Evolutionary conservation across 2,329 filamentous ascomycete species (phyloP), one percentile per base, ranked within the genome.

Genomic region (Xylaria sp.): DNA sequence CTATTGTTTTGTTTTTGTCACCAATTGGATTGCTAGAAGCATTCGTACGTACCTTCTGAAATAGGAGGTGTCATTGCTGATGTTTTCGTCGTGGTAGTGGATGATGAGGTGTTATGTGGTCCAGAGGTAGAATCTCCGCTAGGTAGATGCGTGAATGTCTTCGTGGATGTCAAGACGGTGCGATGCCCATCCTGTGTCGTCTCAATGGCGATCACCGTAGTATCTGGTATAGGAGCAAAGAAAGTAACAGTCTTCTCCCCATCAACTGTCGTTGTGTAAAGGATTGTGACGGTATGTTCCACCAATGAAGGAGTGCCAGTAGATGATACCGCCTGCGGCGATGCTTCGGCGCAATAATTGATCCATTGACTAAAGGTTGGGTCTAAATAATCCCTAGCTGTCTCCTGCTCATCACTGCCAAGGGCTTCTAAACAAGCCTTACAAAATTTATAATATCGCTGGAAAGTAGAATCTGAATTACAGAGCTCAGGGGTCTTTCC

Each of bases 401-500:
- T 1, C 1, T 48, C 28, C 6, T 33, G 31, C 31, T 6, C 31
- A 33, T 6, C 31, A 33, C 31, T 33, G 5, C 6, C 6, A 6
- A 1, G 9, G 31, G 31, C 31, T 7, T 33, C 2, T 33, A 33
- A 7, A 33, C 31, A 33, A 33, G 6, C 1, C 6, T 7, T 2
- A 9, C 31, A 33, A 33, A 6, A 7, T 1, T 33, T 6, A 33
- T 33, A 33, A 33, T 33, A 33, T 33, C 6, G 6, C 4, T 6
- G 6, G 31, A 33, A 33, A 6, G 5, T 1, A 9, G 31, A 33
- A 33, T 33, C 31, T 33, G 31, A 6, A 40, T 15, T 23, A 31
- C 66, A 68, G 13, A 68, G 23, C 38, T 4, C 57, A 13, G 62
- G 26, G 17, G 0, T 53, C 17, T 53, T 38, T 9, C 66, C 66